Base-by-base conservation (phyloP, 805 yeast species). In the Ogataea populi-albae region DNA sequence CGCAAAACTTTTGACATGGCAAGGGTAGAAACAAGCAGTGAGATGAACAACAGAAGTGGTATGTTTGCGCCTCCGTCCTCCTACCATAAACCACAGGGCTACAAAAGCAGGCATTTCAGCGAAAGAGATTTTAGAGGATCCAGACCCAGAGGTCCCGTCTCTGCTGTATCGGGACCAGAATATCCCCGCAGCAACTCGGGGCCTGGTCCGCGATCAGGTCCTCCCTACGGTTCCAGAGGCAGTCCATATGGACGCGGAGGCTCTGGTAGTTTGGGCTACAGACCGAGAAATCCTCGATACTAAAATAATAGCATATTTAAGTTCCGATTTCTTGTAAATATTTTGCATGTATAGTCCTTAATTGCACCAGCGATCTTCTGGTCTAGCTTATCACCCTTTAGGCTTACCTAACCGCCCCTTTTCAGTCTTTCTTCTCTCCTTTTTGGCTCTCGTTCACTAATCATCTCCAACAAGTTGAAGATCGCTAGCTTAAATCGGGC, bases 31-130 rank as follows among this genome's bases (percentile, higher is more conserved):
- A n/a, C n/a, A n/a, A n/a, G n/a, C n/a, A n/a, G n/a, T n/a, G n/a
- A n/a, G n/a, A n/a, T n/a, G n/a, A n/a, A n/a, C n/a, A n/a, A n/a
- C n/a, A 40, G 39, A 26, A 40, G 34, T 25, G 30, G 37, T n/a
- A 29, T 37, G 40, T 49, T 45, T 37, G 50, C 50, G 6, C 51
- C 53, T 3, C 51, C 51, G 1, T 11, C 43, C 3, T 33, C 40
- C 6, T 48, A 48, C 30, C 34, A 35, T 4, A 25, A 39, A 8
- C 7, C 34, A 1, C 17, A 22, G 11, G 23, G 23, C 10, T 9
- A 9, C 23, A 22, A 9, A 9, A n/a, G n/a, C n/a, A n/a, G n/a
- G n/a, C n/a, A n/a, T n/a, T n/a, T n/a, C n/a, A n/a, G n/a, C n/a
- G n/a, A n/a, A n/a, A n/a, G n/a, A n/a, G n/a, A n/a, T n/a, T n/a